A percentile compares a stretch with the other conserved stretches of the same genome.
phyloP scores from a whole-genome alignment of 352 stramenopile species.

The Peronospora destructor region DNA sequence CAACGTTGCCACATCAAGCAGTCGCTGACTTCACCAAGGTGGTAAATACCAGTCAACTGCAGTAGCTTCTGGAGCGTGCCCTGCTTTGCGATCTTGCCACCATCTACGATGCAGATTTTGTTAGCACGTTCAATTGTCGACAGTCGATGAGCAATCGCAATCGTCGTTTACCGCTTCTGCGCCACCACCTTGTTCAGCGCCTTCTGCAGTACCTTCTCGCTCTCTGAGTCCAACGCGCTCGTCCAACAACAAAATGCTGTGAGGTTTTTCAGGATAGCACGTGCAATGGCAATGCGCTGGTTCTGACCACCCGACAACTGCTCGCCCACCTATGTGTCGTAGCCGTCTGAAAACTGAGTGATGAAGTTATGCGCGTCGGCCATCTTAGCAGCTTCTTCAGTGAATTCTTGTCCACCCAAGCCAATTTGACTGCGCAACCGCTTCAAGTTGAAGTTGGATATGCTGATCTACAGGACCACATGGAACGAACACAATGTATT shows the following conservation, averaged over 20 bases:
- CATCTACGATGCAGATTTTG: conserved; percentile 19
- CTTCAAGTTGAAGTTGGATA: too few relatives aligned
- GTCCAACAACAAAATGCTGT: conserved; percentile 86
- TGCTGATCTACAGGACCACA: too few relatives aligned
- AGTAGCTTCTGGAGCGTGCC: conserved; percentile 16
- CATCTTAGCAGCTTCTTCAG: background rate
- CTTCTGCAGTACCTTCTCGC: conserved; percentile 77
- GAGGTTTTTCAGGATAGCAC: conserved; percentile 86
- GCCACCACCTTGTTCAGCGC: conserved; percentile 61
- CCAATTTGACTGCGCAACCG: too few relatives aligned
- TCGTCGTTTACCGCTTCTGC: conserved; percentile 66
- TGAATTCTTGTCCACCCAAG: too few relatives aligned
- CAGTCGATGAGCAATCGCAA: conserved; percentile 92
- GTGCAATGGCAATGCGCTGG: too few relatives aligned
- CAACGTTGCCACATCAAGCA: too few relatives aligned
- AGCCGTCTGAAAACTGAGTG: conserved; percentile 80
- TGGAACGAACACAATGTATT: too few relatives aligned
- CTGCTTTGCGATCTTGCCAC: conserved; percentile 19
- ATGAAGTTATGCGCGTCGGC: background rate
- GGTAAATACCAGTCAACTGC: conserved; percentile 4
- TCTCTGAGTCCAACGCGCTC: conserved; percentile 75
- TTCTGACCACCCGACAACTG: too few relatives aligned
- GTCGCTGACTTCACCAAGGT: background rate
- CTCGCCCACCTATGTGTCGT: conserved; percentile 90
- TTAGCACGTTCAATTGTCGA: conserved; percentile 91